Conservation (phyloP, 345 rosid species). For the Brassica incana region DNA sequence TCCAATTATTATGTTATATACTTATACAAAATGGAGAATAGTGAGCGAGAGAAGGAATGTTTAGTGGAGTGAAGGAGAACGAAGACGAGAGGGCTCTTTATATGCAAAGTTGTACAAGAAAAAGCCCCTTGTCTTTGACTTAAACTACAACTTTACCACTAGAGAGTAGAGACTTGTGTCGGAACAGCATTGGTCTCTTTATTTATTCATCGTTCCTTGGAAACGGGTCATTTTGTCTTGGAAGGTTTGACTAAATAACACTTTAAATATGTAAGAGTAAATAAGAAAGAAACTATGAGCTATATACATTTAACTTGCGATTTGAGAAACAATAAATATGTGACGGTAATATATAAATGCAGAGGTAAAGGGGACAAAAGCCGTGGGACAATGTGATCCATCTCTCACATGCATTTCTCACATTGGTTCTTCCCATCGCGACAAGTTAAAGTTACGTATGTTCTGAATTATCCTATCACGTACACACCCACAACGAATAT, state of each 20-base stretch:
- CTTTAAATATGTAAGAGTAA: neutral
- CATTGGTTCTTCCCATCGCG: conserved; percentile 23
- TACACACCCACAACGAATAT: conserved; percentile 5
- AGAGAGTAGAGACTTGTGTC: conserved; percentile 27
- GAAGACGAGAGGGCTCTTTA: conserved; percentile 26
- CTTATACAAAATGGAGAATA: neutral
- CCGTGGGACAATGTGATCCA: conserved; percentile 33
- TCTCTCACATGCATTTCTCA: conserved; percentile 21
- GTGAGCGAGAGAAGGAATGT: neutral
- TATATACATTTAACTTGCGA: neutral
- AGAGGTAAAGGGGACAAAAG: conserved; percentile 30
- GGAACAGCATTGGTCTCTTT: conserved; percentile 24
- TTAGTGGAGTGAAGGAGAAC: neutral
- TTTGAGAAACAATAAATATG: neutral
- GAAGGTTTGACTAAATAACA: conserved; percentile 28
- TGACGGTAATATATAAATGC: neutral
- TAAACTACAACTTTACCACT: conserved; percentile 22
- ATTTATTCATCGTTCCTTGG: conserved; percentile 23
- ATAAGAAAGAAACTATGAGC: neutral
- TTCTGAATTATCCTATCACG: conserved; percentile 20
- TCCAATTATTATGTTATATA: neutral
- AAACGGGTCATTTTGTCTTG: conserved; percentile 16
- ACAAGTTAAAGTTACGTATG: conserved; percentile 12
- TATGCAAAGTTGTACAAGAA: conserved; percentile 37
- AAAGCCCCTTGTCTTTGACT: conserved; percentile 21